Evolutionary conservation across 768 basidiomycete species (phyloP).

Genomic region (Russula compacta): DNA sequence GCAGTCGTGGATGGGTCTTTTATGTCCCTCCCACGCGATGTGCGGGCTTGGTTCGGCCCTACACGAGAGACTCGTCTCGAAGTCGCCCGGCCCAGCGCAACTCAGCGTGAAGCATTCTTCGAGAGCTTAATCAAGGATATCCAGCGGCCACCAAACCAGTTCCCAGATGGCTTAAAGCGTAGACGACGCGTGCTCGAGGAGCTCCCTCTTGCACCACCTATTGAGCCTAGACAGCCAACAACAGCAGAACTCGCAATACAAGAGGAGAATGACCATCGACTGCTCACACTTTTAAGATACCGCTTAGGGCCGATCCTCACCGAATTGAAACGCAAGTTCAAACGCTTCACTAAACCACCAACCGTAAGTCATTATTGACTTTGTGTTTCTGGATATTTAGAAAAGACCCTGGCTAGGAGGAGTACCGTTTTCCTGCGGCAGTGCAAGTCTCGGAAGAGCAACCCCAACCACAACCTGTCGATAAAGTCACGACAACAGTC

Average conservation of each 20-base stretch:
- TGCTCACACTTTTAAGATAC: slow-evolving; percentile 76
- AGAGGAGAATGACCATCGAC: slow-evolving; percentile 69
- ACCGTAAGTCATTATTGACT: slow-evolving; percentile 39
- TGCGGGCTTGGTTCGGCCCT: slow-evolving; percentile 85
- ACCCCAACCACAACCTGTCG: slow-evolving; percentile 23
- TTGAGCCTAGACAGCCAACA: slow-evolving; percentile 76
- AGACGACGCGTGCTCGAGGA: slow-evolving; percentile 78
- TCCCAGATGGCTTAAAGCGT: slow-evolving; percentile 81
- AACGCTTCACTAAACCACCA: slow-evolving; percentile 77
- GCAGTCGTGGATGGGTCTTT: slow-evolving; percentile 79
- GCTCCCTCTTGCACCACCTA: slow-evolving; percentile 80
- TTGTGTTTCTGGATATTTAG: background rate
- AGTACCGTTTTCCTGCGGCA: slow-evolving; percentile 50
- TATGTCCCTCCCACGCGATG: slow-evolving; percentile 64
- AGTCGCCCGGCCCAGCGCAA: slow-evolving; percentile 41
- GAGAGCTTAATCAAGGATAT: slow-evolving; percentile 60
- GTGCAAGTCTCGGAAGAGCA: slow-evolving; percentile 20
- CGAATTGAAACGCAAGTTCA: slow-evolving; percentile 88
- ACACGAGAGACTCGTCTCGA: slow-evolving; percentile 66
- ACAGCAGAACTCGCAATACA: slow-evolving; percentile 76
- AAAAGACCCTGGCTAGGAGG: slow-evolving; percentile 42
- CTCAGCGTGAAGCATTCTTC: slow-evolving; percentile 71
- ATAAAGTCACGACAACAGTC: slow-evolving; percentile 31
- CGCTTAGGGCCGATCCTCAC: slow-evolving; percentile 84
- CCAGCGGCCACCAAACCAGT: slow-evolving; percentile 69